Base-by-base conservation (phyloP, 257 asterid genomes). In the Forsythia suspensa region DNA sequence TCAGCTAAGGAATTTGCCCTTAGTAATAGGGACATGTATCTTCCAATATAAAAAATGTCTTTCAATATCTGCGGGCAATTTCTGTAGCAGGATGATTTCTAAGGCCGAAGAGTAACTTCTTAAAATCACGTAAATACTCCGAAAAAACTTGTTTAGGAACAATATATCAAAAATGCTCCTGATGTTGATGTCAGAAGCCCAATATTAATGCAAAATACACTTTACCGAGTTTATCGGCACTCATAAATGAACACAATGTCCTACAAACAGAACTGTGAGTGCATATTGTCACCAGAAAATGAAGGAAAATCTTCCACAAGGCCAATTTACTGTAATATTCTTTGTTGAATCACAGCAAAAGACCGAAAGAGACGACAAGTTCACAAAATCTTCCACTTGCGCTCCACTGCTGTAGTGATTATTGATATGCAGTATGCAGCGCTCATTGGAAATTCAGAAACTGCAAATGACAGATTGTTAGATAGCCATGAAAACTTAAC, bases 341-440 rank as follows among this genome's bases (percentile, higher is more conserved):
- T 65, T 9, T 12, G 29, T 70, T 46, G 29, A 69, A 73, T 40
- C 21, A 24, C 43, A 10, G 67, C 18, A n/a, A 8, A 36, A 73
- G 42, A 67, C 40, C 9, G 24, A 37, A 36, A 63, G n/a, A 20
- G 7, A 20, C 8, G 9, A 44, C 52, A 39, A 68, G 38, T 79
- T 88, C 85, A 95, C 89, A 93, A 77, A 57, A 95, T 87, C 84
- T 80, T 86, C 98, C 96, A 95, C 74, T 85, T 91, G 41, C 87
- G 89, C 82, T 93, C 99, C 80, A 91, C 75, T 3, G 98, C 84
- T 57, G 86, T 89, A 1, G 95, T 87, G 75, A 95, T 89, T 55
- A 90, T 93, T 10, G 97, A 88, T 84, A 95, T 89, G 81, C 94
- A 90, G 81, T 88, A 91, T n/a, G 94, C 99, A 55, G 97, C 97